Evolutionary conservation across 2,329 filamentous ascomycete genomes (phyloP).

Genomic region (Colletotrichum sp.): DNA sequence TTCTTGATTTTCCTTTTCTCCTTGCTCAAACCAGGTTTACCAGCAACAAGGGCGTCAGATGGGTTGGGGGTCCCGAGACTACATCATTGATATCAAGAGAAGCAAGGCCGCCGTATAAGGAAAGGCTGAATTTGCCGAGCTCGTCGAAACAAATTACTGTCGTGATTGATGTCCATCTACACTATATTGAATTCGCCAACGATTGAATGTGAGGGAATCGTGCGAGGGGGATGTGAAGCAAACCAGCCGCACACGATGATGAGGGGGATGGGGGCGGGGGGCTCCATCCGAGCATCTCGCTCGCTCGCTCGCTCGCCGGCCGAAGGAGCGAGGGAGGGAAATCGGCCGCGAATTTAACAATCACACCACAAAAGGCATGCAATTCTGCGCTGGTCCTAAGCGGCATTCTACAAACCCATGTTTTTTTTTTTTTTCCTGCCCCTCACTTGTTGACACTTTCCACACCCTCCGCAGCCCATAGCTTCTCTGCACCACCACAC

Average conservation of each 20-base stretch:
- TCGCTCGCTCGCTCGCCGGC: background rate
- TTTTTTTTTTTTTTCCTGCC: background rate
- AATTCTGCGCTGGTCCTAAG: background rate
- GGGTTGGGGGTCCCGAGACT: background rate
- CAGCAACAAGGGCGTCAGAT: constrained; percentile 17
- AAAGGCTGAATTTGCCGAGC: background rate
- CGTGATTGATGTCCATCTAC: background rate
- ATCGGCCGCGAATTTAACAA: background rate
- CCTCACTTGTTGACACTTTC: background rate
- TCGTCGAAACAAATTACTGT: background rate
- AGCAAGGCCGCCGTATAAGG: background rate
- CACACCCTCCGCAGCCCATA: background rate
- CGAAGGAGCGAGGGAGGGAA: background rate
- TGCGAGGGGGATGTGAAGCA: background rate
- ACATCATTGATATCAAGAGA: constrained; percentile 14
- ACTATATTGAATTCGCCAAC: background rate
- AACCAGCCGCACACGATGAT: background rate
- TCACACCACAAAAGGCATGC: background rate
- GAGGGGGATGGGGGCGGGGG: background rate
- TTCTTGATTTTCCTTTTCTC: background rate
- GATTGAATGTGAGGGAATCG: too few species aligned
- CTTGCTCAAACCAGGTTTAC: background rate
- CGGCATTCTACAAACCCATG: background rate
- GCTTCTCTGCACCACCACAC: background rate
- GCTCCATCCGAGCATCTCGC: background rate